phyloP scores from a whole-genome alignment of 805 yeast genomes.

The Jamesozyma jinghongensis region DNA sequence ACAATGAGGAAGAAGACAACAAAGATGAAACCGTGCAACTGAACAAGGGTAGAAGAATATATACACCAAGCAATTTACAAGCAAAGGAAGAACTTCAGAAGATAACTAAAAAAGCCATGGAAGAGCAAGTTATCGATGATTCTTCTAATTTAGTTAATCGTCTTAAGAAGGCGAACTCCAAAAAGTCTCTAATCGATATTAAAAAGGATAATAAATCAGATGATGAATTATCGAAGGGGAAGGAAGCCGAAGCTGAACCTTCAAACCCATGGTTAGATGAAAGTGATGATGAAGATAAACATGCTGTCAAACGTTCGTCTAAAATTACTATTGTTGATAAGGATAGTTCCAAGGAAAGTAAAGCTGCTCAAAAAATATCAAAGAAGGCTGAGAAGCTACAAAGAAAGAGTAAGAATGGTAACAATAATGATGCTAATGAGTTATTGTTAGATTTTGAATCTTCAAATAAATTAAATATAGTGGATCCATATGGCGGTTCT shows the following conservation, averaged over 20 bases:
- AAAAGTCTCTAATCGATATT: constrained; percentile 1
- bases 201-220: constrained; percentile 7
- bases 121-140: constrained; percentile 45
- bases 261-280: constrained; percentile 45
- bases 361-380: constrained; percentile 38
- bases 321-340: constrained; percentile 42
- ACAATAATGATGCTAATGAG: constrained; percentile 33
- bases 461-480: constrained; percentile 42
- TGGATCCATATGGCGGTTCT: constrained; percentile 41
- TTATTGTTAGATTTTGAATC: constrained; percentile 35
- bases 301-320: constrained; percentile 33
- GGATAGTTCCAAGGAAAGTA: constrained; percentile 41
- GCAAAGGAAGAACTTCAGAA: constrained; percentile 29
- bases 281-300: constrained; percentile 20
- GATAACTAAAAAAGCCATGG: constrained; percentile 29
- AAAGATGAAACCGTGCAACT: constrained; percentile 40
- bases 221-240: constrained; percentile 2
- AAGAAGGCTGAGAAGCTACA: constrained; percentile 22
- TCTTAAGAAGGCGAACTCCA: constrained; percentile 18
- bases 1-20: constrained; percentile 27
- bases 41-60: constrained; percentile 74
- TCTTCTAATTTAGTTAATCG: constrained; percentile 38
- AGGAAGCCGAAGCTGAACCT: constrained; percentile 16
- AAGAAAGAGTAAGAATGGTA: constrained; percentile 13
- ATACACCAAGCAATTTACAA: constrained; percentile 46